phyloP scores from a whole-genome alignment of 1,284 basidiomycete species.

The Ustanciosporium gigantosporum region DNA sequence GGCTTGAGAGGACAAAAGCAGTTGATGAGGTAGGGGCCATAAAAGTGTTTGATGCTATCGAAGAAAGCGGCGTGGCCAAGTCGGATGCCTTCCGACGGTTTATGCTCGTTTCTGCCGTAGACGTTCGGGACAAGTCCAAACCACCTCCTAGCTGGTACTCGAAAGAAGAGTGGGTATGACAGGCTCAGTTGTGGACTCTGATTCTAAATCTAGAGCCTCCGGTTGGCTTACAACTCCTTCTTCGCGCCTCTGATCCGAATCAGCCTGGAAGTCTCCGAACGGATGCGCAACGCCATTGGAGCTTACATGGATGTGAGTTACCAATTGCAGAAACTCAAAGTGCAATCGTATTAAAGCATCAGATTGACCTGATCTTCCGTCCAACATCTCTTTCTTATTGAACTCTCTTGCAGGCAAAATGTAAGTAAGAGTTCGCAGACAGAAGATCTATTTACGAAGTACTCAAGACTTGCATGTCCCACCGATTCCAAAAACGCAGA shows the following conservation, averaged over 20 bases:
- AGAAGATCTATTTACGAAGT: too few species aligned
- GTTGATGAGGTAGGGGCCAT: constrained; percentile 75
- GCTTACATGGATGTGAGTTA: constrained; percentile 42
- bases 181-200: constrained; percentile 67
- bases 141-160: constrained; percentile 50
- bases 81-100: constrained; percentile 67
- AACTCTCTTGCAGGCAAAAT: too few species aligned
- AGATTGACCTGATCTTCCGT: too few species aligned
- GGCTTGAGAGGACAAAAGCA: constrained; percentile 68
- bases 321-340: not conserved
- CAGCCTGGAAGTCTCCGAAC: constrained; percentile 57
- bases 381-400: too few species aligned
- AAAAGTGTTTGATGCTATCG: constrained; percentile 75
- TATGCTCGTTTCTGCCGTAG: constrained; percentile 69
- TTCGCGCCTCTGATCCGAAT: too few species aligned
- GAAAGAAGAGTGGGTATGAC: constrained; percentile 21
- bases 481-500: too few species aligned
- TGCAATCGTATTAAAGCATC: not conserved
- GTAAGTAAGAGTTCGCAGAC: too few species aligned
- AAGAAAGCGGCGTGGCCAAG: constrained; percentile 63
- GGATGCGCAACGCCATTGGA: constrained; percentile 36
- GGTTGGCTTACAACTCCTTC: too few species aligned
- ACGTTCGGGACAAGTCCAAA: constrained; percentile 66
- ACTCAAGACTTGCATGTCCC: too few species aligned
- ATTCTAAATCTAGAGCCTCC: too few species aligned